Evolutionary conservation across 371 early-diverging fungal species (phyloP).

Genomic region (Rhizopus delemar): DNA sequence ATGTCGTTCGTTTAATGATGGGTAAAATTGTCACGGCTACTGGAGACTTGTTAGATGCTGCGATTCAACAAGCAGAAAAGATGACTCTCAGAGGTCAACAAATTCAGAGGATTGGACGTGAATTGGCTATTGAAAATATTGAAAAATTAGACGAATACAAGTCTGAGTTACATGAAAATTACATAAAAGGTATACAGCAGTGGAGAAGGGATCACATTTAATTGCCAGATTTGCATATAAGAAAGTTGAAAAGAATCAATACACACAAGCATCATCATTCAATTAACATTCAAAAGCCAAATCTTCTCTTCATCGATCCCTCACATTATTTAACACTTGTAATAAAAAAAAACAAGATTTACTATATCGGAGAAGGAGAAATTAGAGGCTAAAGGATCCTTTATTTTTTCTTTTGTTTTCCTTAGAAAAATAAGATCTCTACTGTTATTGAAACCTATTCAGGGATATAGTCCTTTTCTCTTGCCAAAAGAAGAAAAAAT

Average conservation of each 20-base stretch:
- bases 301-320: no score
- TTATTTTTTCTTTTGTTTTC: no score
- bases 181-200: constrained; percentile 38
- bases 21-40: constrained; percentile 55
- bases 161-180: constrained; percentile 45
- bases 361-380: no score
- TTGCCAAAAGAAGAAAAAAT: no score
- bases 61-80: constrained; percentile 43
- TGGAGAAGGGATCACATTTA: constrained; percentile 29
- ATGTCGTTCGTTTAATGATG: constrained; percentile 56
- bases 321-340: no score
- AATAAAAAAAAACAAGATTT: no score
- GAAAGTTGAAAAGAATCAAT: not conserved
- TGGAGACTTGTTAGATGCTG: constrained; percentile 58
- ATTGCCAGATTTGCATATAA: not conserved
- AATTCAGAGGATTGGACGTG: constrained; percentile 40
- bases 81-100: constrained; percentile 39
- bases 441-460: no score
- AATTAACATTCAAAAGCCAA: no score
- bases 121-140: constrained; percentile 43
- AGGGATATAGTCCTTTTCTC: no score
- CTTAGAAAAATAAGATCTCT: no score
- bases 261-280: not conserved
- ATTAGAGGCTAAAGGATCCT: no score
- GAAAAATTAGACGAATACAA: constrained; percentile 48